Evolutionary conservation across 768 basidiomycete genomes (phyloP).

Genomic region (Kwoniella sp.): DNA sequence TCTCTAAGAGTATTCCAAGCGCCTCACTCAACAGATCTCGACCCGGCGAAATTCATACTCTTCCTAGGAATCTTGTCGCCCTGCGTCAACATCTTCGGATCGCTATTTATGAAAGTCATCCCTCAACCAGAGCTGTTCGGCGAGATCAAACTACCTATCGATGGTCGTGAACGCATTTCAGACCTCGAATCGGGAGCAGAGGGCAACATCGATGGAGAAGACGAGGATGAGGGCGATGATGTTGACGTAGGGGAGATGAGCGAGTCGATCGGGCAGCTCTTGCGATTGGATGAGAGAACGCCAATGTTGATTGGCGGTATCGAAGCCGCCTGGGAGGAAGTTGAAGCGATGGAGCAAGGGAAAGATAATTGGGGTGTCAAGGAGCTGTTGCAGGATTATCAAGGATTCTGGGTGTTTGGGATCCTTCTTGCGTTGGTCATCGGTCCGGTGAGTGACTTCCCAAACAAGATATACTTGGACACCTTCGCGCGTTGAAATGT

Average conservation of each 20-base stretch:
- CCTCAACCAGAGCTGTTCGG: constrained; percentile 27
- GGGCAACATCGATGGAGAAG: constrained; percentile 9
- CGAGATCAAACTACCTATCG: constrained; percentile 21
- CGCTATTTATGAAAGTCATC: constrained; percentile 48
- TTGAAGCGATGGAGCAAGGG: constrained; percentile 35
- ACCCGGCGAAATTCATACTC: constrained; percentile 43
- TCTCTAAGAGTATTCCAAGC: constrained; percentile 31
- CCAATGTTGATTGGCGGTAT: constrained; percentile 54
- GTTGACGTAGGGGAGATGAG: constrained; percentile 11
- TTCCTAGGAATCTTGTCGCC: constrained; percentile 51
- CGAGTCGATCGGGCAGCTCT: constrained; percentile 34
- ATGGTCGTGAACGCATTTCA: neutral
- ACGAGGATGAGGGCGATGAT: constrained; percentile 1
- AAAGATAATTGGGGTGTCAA: constrained; percentile 45
- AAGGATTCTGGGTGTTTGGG: constrained; percentile 54
- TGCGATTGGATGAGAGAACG: constrained; percentile 51
- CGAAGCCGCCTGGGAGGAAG: constrained; percentile 52
- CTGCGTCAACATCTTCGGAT: constrained; percentile 48
- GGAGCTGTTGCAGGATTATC: constrained; percentile 42
- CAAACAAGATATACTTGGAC: neutral
- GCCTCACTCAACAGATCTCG: constrained; percentile 27
- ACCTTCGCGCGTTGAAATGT: neutral
- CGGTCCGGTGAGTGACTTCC: constrained; percentile 46
- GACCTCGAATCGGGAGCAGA: constrained; percentile 18
- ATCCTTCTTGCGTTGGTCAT: constrained; percentile 51